Evolutionary conservation across 2,329 filamentous ascomycete species (phyloP).

Genomic region (Colletotrichum sp.): DNA sequence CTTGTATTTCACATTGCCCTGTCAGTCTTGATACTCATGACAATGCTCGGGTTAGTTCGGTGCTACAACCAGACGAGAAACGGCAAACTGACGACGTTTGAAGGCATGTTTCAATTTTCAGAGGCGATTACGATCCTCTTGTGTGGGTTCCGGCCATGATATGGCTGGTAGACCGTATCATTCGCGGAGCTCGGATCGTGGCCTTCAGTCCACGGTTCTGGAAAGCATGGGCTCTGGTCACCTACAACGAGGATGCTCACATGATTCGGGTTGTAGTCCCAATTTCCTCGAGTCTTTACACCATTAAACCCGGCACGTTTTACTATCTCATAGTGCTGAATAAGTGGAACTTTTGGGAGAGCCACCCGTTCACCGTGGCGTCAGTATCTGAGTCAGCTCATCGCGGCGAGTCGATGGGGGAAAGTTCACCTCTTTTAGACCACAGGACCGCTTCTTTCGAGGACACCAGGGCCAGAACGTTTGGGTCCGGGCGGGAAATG

Average conservation of each 20-base stretch:
- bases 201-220: constrained; percentile 43
- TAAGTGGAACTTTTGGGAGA: constrained; percentile 48
- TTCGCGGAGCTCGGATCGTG: constrained; percentile 47
- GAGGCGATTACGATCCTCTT: constrained; percentile 50
- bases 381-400: constrained; percentile 18
- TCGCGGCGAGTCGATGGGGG: constrained; percentile 22
- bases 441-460: background rate
- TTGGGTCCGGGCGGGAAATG: constrained; percentile 26
- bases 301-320: constrained; percentile 43
- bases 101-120: constrained; percentile 54
- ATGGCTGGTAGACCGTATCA: constrained; percentile 53
- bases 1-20: constrained; percentile 55
- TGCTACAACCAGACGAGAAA: background rate
- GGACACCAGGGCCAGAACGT: background rate
- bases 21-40: constrained; percentile 51
- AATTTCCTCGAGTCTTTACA: constrained; percentile 34
- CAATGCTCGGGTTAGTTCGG: constrained; percentile 46
- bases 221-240: constrained; percentile 35
- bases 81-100: background rate
- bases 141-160: constrained; percentile 54
- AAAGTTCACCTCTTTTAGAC: constrained; percentile 36
- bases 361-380: constrained; percentile 54
- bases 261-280: constrained; percentile 46
- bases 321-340: constrained; percentile 50
- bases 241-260: constrained; percentile 41